These are phyloP conservation scores for Rhodotorula taiwanensis DNA, from an alignment of 768 basidiomycete genomes.

Conservation along the genomic window DNA sequence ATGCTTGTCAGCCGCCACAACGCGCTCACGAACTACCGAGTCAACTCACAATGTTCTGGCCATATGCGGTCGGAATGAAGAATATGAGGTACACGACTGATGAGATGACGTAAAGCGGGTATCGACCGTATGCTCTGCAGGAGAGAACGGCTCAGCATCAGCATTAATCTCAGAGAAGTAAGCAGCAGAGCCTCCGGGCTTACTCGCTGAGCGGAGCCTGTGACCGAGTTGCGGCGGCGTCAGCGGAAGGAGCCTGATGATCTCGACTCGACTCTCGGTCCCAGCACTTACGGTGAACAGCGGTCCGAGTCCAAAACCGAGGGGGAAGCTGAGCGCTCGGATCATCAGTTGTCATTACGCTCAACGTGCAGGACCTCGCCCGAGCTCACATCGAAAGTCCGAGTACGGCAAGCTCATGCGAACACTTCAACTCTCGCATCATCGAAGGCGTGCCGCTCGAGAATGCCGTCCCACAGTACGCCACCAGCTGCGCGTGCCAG, in stretches of 20 bases:
- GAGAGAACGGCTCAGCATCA: too few relatives aligned
- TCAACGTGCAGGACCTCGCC: too few relatives aligned
- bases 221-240: slow-evolving; percentile 19
- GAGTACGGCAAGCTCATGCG: slow-evolving; percentile 35
- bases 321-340: slow-evolving; percentile 10
- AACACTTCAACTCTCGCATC: slow-evolving; percentile 40
- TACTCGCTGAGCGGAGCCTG: slow-evolving; percentile 29
- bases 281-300: slow-evolving; percentile 34
- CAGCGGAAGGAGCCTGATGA: not conserved
- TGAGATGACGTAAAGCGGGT: slow-evolving; percentile 42
- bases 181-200: not conserved
- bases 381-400: slow-evolving; percentile 40
- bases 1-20: too few relatives aligned
- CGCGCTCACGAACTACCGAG: too few relatives aligned
- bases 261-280: too few relatives aligned
- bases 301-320: slow-evolving; percentile 43
- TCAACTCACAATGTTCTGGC: slow-evolving; percentile 42
- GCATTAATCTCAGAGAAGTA: not conserved
- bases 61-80: slow-evolving; percentile 38
- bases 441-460: slow-evolving; percentile 35
- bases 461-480: slow-evolving; percentile 31
- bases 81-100: slow-evolving; percentile 36
- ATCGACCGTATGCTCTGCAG: slow-evolving; percentile 37
- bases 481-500: slow-evolving; percentile 1
- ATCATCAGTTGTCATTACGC: too few relatives aligned